Percentiles rank a stretch among this genome's conserved stretches.
These are phyloP conservation scores for Scenedesmus sp. DNA, from an alignment of 163 green algal species.

Conservation along the genomic window DNA sequence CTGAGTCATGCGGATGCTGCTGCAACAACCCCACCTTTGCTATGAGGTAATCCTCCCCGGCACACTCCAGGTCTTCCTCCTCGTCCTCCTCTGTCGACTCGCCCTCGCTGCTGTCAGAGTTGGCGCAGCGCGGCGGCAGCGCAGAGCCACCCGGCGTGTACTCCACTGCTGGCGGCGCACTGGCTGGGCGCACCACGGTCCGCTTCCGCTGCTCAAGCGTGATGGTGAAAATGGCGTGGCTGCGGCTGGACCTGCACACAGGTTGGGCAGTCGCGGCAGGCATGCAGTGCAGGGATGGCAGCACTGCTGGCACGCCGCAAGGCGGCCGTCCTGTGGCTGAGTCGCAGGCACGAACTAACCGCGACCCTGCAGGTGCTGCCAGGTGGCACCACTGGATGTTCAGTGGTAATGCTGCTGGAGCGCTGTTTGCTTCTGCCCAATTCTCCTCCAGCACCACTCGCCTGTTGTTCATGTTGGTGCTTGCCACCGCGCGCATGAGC, in stretches of 20 bases:
- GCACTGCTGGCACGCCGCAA: neutral
- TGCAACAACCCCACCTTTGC: conserved; percentile 78
- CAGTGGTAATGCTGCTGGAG: neutral
- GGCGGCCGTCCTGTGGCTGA: neutral
- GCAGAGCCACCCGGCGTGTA: conserved; percentile 38
- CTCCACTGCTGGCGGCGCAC: conserved; percentile 22
- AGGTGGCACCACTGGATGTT: neutral
- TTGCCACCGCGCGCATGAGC: conserved; percentile 84
- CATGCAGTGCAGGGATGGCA: neutral
- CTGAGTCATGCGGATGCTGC: neutral
- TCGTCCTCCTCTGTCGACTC: conserved; percentile 37
- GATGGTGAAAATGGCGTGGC: conserved; percentile 99
- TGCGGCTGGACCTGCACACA: conserved; percentile 75
- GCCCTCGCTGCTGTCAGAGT: conserved; percentile 25
- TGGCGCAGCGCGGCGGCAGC: neutral
- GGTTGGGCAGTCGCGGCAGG: neutral
- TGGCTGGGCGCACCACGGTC: conserved; percentile 21
- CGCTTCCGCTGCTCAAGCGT: conserved; percentile 90
- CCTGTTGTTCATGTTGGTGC: conserved; percentile 95
- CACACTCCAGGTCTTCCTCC: conserved; percentile 66
- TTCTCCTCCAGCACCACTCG: conserved; percentile 47
- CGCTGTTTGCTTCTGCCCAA: neutral
- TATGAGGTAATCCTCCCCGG: conserved; percentile 84
- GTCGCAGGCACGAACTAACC: too few relatives aligned
- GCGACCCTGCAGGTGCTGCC: neutral